Conservation (phyloP, 2,329 filamentous ascomycete genomes). For the Calcarisporium arbuscula region DNA sequence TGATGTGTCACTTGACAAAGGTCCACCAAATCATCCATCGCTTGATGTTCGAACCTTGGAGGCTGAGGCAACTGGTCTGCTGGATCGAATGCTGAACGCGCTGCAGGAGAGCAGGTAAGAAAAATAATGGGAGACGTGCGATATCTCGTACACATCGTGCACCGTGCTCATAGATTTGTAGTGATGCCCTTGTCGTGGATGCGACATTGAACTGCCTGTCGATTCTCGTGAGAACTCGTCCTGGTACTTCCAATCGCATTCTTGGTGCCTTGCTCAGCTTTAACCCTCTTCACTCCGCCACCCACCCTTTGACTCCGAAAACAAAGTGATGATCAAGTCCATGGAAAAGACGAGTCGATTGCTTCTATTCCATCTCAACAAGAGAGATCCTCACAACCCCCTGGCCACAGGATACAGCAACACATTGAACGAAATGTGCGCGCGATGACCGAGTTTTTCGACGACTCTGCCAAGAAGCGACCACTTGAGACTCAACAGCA, state of each 20-base stretch:
- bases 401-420: constrained; percentile 74
- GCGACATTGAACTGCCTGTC: constrained; percentile 86
- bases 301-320: constrained; percentile 69
- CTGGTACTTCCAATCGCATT: constrained; percentile 77
- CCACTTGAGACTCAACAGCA: constrained; percentile 63
- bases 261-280: constrained; percentile 81
- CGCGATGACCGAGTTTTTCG: constrained; percentile 69
- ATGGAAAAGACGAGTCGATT: constrained; percentile 91
- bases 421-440: constrained; percentile 79
- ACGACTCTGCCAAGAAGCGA: constrained; percentile 74
- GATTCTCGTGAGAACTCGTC: constrained; percentile 73
- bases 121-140: no score
- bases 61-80: constrained; percentile 82
- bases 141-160: background rate
- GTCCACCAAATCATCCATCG: constrained; percentile 75
- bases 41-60: constrained; percentile 77
- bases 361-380: constrained; percentile 74
- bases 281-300: constrained; percentile 80
- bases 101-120: constrained; percentile 80
- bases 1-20: constrained; percentile 81
- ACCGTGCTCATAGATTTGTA: constrained; percentile 28
- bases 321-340: constrained; percentile 76
- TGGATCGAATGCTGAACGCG: constrained; percentile 80
- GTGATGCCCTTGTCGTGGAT: constrained; percentile 82
- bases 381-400: constrained; percentile 78